These are phyloP conservation scores for Venturia effusa DNA, from an alignment of 2,329 filamentous ascomycete species.

Conservation along the genomic window DNA sequence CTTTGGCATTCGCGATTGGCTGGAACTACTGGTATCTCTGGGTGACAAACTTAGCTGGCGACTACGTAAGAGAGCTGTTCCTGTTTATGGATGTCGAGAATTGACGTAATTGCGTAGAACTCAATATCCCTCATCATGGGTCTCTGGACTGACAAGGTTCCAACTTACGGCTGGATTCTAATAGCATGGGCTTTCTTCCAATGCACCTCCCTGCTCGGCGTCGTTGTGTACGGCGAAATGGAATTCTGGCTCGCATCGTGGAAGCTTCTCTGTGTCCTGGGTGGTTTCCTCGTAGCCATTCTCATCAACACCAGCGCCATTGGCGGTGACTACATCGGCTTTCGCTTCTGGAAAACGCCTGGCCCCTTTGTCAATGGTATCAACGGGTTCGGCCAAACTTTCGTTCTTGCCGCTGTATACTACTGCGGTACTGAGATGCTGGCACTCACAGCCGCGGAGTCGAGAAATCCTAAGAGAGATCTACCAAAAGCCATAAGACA, in stretches of 20 bases:
- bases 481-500: conserved; percentile 9
- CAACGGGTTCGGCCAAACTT: conserved; percentile 30
- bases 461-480: conserved; percentile 12
- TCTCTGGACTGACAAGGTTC: conserved; percentile 6
- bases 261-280: conserved; percentile 23
- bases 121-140: conserved; percentile 5
- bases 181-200: conserved; percentile 4
- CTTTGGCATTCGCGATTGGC: conserved; percentile 26
- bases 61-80: neutral
- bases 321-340: conserved; percentile 8
- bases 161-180: neutral
- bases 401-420: conserved; percentile 30
- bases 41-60: neutral
- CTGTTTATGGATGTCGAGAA: neutral
- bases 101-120: conserved; percentile 1
- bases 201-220: neutral
- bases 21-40: conserved; percentile 10
- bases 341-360: conserved; percentile 32
- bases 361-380: conserved; percentile 39
- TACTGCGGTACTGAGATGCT: conserved; percentile 22
- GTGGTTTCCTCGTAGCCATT: conserved; percentile 11
- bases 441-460: conserved; percentile 11
- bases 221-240: conserved; percentile 7
- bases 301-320: conserved; percentile 43
- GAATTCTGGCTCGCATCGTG: conserved; percentile 27